These are phyloP conservation scores for Pestalotiopsis sp. DNA, from an alignment of 2,329 filamentous ascomycete genomes.

Conservation along the genomic window DNA sequence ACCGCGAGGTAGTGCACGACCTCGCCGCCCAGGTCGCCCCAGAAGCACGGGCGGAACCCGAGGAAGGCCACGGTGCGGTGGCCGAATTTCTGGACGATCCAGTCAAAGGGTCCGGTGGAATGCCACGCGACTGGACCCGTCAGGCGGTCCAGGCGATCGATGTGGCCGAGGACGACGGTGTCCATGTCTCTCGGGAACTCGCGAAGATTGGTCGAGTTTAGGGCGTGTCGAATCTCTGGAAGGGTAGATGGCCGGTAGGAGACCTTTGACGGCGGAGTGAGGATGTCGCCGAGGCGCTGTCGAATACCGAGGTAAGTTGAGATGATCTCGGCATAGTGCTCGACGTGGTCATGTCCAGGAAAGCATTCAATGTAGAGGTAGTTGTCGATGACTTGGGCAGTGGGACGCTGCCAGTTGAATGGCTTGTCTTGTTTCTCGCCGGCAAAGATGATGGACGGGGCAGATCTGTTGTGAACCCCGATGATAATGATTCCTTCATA, in stretches of 20 bases:
- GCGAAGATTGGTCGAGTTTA: conserved; percentile 12
- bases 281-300: background rate
- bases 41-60: conserved; percentile 15
- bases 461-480: conserved; percentile 8
- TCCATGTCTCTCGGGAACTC: conserved; percentile 11
- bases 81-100: conserved; percentile 11
- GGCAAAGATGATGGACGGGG: conserved; percentile 14
- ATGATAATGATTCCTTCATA: conserved; percentile 18
- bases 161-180: conserved; percentile 14
- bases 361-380: conserved; percentile 21
- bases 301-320: conserved; percentile 13
- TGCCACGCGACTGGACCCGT: conserved; percentile 10
- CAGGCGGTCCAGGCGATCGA: conserved; percentile 11
- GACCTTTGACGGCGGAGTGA: conserved; percentile 13
- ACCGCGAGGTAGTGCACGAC: conserved; percentile 13
- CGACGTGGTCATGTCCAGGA: conserved; percentile 19
- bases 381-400: conserved; percentile 13
- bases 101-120: conserved; percentile 12
- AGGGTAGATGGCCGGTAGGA: conserved; percentile 13
- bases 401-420: conserved; percentile 22
- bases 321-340: conserved; percentile 19
- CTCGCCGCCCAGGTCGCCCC: conserved; percentile 17
- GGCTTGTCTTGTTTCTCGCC: conserved; percentile 23
- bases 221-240: conserved; percentile 12
- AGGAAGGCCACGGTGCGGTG: conserved; percentile 13